Percentiles rank a stretch among this genome's conserved stretches.
Evolutionary conservation across 495 filamentous ascomycete species (phyloP).

Genomic region (Neurospora africana): DNA sequence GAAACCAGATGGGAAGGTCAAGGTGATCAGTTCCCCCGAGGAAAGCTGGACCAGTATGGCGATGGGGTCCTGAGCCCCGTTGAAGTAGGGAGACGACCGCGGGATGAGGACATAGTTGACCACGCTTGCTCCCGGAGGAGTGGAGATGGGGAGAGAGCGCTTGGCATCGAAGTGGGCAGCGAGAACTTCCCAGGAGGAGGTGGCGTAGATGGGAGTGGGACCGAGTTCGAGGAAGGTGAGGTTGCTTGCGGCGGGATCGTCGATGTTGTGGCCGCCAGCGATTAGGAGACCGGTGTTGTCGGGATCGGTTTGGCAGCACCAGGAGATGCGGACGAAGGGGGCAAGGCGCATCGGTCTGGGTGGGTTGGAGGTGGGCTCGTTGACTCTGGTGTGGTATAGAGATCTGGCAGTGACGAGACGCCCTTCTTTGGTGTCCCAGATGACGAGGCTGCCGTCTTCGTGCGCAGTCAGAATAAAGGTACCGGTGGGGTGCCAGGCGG

Average conservation of each 20-base stretch:
- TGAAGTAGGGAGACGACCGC: slow-evolving; percentile 69
- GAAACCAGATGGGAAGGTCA: slow-evolving; percentile 85
- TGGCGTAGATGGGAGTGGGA: slow-evolving; percentile 77
- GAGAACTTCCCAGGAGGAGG: slow-evolving; percentile 77
- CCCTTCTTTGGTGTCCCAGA: slow-evolving; percentile 93
- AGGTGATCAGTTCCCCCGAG: slow-evolving; percentile 76
- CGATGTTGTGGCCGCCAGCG: slow-evolving; percentile 62
- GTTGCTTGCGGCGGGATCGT: slow-evolving; percentile 50
- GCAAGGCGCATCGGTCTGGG: slow-evolving; percentile 30
- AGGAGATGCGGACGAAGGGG: slow-evolving; percentile 66
- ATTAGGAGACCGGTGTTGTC: slow-evolving; percentile 88
- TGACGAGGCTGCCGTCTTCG: slow-evolving; percentile 79
- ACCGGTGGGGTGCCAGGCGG: slow-evolving; percentile 89
- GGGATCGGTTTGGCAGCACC: slow-evolving; percentile 74
- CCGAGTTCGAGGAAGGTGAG: slow-evolving; percentile 86
- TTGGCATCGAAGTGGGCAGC: slow-evolving; percentile 67
- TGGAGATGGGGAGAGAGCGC: slow-evolving; percentile 55
- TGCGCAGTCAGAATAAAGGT: slow-evolving; percentile 81
- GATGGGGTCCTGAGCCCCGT: slow-evolving; percentile 80
- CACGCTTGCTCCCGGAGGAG: slow-evolving; percentile 68
- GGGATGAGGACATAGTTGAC: slow-evolving; percentile 78
- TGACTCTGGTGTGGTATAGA: slow-evolving; percentile 58
- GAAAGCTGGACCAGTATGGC: slow-evolving; percentile 67
- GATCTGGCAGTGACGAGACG: slow-evolving; percentile 76
- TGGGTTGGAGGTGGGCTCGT: slow-evolving; percentile 38